Percentiles rank a stretch among this genome's conserved stretches.
Conservation (phyloP, 1,284 basidiomycete species). For the Ganoderma multipileum region DNA sequence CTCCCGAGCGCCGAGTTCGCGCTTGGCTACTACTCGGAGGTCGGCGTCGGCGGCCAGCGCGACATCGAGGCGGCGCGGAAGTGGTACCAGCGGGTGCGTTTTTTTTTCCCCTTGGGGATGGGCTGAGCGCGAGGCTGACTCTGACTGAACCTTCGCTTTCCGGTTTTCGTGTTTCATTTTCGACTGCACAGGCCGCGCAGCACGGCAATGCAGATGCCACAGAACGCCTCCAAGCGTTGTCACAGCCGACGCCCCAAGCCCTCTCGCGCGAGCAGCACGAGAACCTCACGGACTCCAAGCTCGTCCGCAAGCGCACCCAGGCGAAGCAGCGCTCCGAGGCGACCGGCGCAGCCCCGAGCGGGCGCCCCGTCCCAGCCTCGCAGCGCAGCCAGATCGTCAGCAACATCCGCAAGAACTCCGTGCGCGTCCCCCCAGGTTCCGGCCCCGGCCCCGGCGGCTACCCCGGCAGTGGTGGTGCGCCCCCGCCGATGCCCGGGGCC, state of each 20-base stretch:
- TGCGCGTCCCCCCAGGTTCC: constrained; percentile 16
- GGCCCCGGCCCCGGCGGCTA: constrained; percentile 6
- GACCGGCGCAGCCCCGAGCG: constrained; percentile 28
- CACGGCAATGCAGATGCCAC: constrained; percentile 85
- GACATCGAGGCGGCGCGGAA: constrained; percentile 67
- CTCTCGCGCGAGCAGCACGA: constrained; percentile 86
- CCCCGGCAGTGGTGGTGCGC: not conserved
- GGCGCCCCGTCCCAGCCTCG: constrained; percentile 23
- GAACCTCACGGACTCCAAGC: constrained; percentile 75
- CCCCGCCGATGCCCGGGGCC: not conserved
- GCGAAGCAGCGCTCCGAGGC: constrained; percentile 77
- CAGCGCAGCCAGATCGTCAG: constrained; percentile 41
- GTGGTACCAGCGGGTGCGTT: constrained; percentile 73
- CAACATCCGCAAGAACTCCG: constrained; percentile 43
- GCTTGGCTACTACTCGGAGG: constrained; percentile 92
- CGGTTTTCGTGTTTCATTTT: not conserved
- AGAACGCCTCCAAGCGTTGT: constrained; percentile 77
- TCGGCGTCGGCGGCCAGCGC: constrained; percentile 74
- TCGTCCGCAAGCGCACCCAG: constrained; percentile 85
- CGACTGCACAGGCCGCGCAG: constrained; percentile 64
- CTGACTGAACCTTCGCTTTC: not conserved
- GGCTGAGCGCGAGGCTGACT: not conserved
- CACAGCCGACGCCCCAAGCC: constrained; percentile 60
- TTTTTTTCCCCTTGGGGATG: not conserved
- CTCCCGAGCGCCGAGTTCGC: constrained; percentile 91